phyloP scores from a whole-genome alignment of 192 early-diverging fungal species.

The Thamnidium elegans region DNA sequence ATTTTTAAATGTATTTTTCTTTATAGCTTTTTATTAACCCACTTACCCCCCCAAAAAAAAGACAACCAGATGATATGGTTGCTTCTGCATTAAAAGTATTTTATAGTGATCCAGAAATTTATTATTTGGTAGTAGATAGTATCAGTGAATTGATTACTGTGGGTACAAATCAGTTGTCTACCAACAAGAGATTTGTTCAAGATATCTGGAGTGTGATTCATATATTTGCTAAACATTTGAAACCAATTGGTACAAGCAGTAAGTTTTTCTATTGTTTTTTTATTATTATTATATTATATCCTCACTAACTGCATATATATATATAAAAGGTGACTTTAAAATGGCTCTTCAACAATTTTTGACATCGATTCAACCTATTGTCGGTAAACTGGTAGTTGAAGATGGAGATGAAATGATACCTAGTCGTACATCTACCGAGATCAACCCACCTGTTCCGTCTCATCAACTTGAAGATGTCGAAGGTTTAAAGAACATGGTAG shows the following conservation, averaged over 20 bases:
- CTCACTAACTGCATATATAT: neutral
- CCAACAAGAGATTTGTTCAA: slow-evolving; percentile 31
- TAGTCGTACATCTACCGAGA: neutral
- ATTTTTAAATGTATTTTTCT: neutral
- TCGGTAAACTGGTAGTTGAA: slow-evolving; percentile 25
- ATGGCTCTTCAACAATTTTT: slow-evolving; percentile 27
- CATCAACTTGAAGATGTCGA: slow-evolving; percentile 30
- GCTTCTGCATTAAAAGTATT: slow-evolving; percentile 20
- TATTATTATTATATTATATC: neutral
- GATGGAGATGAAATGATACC: neutral
- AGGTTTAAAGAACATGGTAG: slow-evolving; percentile 28
- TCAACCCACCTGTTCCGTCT: neutral
- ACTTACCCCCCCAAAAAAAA: neutral
- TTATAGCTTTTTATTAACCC: neutral
- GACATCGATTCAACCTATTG: slow-evolving; percentile 28
- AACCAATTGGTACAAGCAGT: slow-evolving; percentile 18
- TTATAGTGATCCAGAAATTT: slow-evolving; percentile 27
- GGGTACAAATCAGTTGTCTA: neutral
- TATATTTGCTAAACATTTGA: slow-evolving; percentile 39
- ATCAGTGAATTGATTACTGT: slow-evolving; percentile 22
- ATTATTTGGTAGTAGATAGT: slow-evolving; percentile 33
- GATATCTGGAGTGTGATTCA: slow-evolving; percentile 53
- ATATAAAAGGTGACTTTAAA: slow-evolving; percentile 20
- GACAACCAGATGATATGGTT: slow-evolving; percentile 33
- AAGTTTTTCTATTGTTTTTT: neutral